phyloP scores from a whole-genome alignment of 345 rosid species.

The Brassica napus region DNA sequence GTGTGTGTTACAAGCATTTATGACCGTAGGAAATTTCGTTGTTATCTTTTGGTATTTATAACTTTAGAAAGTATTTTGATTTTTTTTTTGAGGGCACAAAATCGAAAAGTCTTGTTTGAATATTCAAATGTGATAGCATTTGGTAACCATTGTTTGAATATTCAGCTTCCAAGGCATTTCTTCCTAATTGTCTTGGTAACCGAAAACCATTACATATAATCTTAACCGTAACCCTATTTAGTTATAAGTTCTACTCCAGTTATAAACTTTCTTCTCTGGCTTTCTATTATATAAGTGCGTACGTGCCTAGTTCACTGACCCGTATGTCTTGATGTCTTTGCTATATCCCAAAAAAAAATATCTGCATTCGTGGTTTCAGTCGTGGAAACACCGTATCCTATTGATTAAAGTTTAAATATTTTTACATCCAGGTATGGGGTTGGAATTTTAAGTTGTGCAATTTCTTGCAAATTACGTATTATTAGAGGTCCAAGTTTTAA shows the following conservation, averaged over 20 bases:
- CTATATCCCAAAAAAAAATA: neutral
- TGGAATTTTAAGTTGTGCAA: no score
- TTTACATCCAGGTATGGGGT: no score
- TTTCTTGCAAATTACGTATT: no score
- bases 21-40: slow-evolving; percentile 5
- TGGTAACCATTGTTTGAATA: neutral
- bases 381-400: no score
- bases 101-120: slow-evolving; percentile 21
- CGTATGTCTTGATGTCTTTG: neutral
- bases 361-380: neutral
- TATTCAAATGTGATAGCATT: slow-evolving; percentile 21
- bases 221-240: no score
- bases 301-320: slow-evolving; percentile 22
- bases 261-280: no score
- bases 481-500: no score
- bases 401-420: no score
- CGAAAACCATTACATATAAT: no score
- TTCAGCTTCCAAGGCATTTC: neutral
- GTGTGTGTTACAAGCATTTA: neutral
- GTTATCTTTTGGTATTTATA: slow-evolving; percentile 8
- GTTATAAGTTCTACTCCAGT: no score
- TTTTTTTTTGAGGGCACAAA: neutral
- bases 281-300: neutral
- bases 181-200: neutral
- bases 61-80: neutral